Evolutionary conservation across 352 stramenopile species (phyloP).

Genomic region (Pythium aristosporum): DNA sequence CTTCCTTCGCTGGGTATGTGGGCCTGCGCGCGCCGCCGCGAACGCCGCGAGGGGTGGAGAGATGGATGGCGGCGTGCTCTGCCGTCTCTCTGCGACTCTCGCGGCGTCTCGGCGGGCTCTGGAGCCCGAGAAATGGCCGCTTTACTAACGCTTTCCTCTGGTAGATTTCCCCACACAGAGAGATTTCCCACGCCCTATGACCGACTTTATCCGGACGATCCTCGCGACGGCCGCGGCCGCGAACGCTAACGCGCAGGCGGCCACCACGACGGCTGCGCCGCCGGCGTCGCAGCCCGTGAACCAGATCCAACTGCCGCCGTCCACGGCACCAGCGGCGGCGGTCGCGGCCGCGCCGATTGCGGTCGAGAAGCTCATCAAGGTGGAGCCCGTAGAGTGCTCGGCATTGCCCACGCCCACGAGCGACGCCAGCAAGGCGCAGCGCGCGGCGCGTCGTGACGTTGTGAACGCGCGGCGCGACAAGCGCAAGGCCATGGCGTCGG

Average conservation of each 20-base stretch:
- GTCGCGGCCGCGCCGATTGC: constrained; percentile 11
- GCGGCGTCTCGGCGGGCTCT: background rate
- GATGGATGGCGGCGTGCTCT: constrained; percentile 7
- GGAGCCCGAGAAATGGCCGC: background rate
- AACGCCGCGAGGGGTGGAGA: constrained; percentile 11
- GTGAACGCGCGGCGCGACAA: constrained; percentile 79
- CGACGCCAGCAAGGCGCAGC: constrained; percentile 58
- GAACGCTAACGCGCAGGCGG: constrained; percentile 1
- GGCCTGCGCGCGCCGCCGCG: background rate
- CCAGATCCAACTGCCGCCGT: constrained; percentile 56
- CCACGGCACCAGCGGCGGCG: constrained; percentile 20
- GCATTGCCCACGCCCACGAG: constrained; percentile 6
- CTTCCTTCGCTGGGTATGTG: constrained; percentile 10
- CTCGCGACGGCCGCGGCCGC: constrained; percentile 41
- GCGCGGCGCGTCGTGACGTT: constrained; percentile 52
- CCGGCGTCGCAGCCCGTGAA: constrained; percentile 43
- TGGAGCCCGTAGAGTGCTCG: constrained; percentile 34
- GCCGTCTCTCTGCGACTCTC: background rate
- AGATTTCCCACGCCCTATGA: constrained; percentile 39
- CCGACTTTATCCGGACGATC: constrained; percentile 78
- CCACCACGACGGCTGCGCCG: background rate
- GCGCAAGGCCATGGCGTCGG: constrained; percentile 57
- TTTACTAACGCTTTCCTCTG: background rate
- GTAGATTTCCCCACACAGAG: background rate
- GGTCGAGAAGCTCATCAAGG: constrained; percentile 54